Evolutionary conservation across 805 yeast genomes (phyloP).

Genomic region (Candida awuae): DNA sequence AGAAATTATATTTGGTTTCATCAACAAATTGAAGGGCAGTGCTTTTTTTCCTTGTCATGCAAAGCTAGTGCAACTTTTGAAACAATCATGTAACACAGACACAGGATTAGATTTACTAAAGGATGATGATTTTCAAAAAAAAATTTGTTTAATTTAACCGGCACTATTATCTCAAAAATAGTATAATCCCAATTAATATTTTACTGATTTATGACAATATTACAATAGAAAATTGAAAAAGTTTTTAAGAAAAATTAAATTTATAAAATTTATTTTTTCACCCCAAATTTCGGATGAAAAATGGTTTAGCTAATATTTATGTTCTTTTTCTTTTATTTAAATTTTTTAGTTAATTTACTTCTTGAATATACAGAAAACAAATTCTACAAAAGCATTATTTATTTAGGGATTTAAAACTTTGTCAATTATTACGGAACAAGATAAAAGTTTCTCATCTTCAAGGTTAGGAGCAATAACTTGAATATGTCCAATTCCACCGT

Average conservation of each 20-base stretch:
- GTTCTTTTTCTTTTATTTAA: background rate
- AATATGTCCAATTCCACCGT: slow-evolving; percentile 41
- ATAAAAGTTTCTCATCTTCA: slow-evolving; percentile 45
- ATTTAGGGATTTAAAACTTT: slow-evolving; percentile 15
- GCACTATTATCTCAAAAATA: too few relatives aligned
- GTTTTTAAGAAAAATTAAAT: too few relatives aligned
- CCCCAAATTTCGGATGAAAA: too few relatives aligned
- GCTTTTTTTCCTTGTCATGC: slow-evolving; percentile 47
- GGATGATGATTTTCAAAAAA: background rate
- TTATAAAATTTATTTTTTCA: too few relatives aligned
- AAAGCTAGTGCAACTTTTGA: background rate
- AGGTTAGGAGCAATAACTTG: slow-evolving; percentile 40
- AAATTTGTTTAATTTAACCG: background rate
- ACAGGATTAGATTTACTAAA: background rate
- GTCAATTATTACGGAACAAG: slow-evolving; percentile 24
- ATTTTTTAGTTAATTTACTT: too few relatives aligned
- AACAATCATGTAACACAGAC: background rate
- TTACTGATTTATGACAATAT: too few relatives aligned
- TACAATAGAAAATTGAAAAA: too few relatives aligned
- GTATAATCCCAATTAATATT: too few relatives aligned
- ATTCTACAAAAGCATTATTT: background rate
- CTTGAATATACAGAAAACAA: background rate
- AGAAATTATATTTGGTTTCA: slow-evolving; percentile 77
- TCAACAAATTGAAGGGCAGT: slow-evolving; percentile 75
- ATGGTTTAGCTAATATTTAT: too few relatives aligned